These are phyloP conservation scores for Irpex sp. DNA, from an alignment of 1,284 basidiomycete genomes.

Conservation along the genomic window DNA sequence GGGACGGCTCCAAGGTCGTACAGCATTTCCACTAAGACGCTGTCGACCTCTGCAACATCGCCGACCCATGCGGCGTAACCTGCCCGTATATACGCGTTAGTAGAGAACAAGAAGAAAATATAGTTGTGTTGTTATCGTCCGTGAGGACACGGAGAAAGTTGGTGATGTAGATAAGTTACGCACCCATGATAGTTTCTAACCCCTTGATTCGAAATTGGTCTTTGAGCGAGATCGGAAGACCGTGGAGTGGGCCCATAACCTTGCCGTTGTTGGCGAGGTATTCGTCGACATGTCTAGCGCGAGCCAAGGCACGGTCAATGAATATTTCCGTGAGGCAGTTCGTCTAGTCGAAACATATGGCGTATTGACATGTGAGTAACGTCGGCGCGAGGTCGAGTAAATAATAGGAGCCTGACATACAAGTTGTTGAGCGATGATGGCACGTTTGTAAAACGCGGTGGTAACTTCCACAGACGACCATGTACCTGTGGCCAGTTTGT, in stretches of 20 bases:
- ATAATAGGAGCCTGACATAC: slow-evolving; percentile 37
- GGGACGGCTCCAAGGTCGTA: slow-evolving; percentile 60
- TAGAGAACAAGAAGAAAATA: background rate
- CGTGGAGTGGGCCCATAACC: slow-evolving; percentile 56
- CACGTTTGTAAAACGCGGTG: slow-evolving; percentile 76
- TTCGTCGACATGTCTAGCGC: slow-evolving; percentile 50
- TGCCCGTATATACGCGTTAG: slow-evolving; percentile 20
- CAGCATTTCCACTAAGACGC: slow-evolving; percentile 56
- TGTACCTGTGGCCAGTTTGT: slow-evolving; percentile 42
- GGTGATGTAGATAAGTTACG: background rate
- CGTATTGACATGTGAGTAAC: slow-evolving; percentile 3
- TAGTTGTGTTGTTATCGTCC: background rate
- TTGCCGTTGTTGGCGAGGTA: slow-evolving; percentile 40
- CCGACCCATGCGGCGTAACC: slow-evolving; percentile 71
- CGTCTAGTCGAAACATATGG: slow-evolving; percentile 35
- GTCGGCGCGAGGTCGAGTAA: background rate
- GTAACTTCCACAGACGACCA: slow-evolving; percentile 70
- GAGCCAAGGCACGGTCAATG: slow-evolving; percentile 46
- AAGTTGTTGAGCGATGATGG: slow-evolving; percentile 78
- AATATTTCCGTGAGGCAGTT: slow-evolving; percentile 54
- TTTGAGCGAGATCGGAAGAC: slow-evolving; percentile 60
- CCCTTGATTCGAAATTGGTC: slow-evolving; percentile 55
- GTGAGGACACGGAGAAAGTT: background rate
- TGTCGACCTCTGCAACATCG: slow-evolving; percentile 47
- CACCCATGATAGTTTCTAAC: slow-evolving; percentile 49